These are phyloP conservation scores for Triticum dicoccoides DNA, from an alignment of 176 grass and related monocot species.

Conservation along the genomic window DNA sequence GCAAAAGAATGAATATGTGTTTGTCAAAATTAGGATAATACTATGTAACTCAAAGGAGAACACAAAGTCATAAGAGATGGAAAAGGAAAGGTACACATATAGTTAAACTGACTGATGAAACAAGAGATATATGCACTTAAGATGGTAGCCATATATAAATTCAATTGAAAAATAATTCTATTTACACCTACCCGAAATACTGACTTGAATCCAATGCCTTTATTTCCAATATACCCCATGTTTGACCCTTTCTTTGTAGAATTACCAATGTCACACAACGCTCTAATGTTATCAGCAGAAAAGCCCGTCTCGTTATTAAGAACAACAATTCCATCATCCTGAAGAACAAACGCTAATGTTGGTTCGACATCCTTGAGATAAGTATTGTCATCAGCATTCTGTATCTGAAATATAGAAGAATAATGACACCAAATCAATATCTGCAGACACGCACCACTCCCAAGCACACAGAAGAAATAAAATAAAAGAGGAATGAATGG, in stretches of 20 bases:
- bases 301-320: conserved; percentile 63
- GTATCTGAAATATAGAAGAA: conserved; percentile 51
- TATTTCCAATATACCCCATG: conserved; percentile 75
- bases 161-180: neutral
- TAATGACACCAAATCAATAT: conserved; percentile 20
- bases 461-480: neutral
- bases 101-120: neutral
- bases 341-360: conserved; percentile 67
- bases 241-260: conserved; percentile 75
- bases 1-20: neutral
- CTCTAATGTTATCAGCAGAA: conserved; percentile 64
- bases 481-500: neutral
- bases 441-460: neutral
- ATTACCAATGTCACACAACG: conserved; percentile 69
- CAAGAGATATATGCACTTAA: neutral
- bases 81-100: neutral
- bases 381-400: conserved; percentile 68
- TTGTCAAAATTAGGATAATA: neutral
- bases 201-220: conserved; percentile 77
- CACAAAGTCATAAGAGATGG: neutral
- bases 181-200: conserved; percentile 60
- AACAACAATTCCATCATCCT: conserved; percentile 51
- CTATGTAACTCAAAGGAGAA: neutral
- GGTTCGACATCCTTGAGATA: conserved; percentile 59
- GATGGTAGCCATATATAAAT: neutral